A percentile compares a stretch with the other conserved stretches of the same genome.
Evolutionary conservation across 2,329 filamentous ascomycete species (phyloP).

Genomic region (Talaromyces sp.): DNA sequence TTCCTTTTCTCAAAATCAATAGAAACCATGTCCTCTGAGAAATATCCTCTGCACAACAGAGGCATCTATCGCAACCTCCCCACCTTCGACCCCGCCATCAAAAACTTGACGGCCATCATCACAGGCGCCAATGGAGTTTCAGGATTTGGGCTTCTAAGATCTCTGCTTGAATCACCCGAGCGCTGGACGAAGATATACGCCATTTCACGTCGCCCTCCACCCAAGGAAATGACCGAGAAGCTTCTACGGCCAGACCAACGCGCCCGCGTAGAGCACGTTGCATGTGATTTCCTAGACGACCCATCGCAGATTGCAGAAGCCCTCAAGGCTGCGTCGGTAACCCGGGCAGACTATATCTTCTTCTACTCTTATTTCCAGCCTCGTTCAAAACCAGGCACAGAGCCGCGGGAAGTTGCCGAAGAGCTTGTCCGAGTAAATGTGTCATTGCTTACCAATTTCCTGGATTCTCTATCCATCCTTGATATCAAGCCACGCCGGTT

Average conservation of each 20-base stretch:
- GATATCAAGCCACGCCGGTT: constrained; percentile 1
- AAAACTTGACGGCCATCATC: background rate
- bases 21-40: background rate
- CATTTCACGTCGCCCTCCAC: background rate
- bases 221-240: background rate
- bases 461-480: background rate
- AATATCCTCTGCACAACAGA: background rate
- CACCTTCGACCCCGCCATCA: background rate
- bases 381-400: background rate
- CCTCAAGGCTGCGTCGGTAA: background rate
- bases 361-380: background rate
- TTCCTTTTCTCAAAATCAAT: background rate
- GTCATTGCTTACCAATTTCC: background rate
- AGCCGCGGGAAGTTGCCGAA: background rate
- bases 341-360: background rate
- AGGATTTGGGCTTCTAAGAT: background rate
- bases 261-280: background rate
- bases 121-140: background rate
- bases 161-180: background rate
- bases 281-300: background rate
- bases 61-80: background rate
- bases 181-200: background rate
- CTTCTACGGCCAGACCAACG: background rate
- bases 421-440: background rate
- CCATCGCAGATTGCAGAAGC: background rate